A percentile compares a stretch with the other conserved stretches of the same genome.
Conservation (phyloP, 2,329 filamentous ascomycete species). For the Botrytis squamosa region DNA sequence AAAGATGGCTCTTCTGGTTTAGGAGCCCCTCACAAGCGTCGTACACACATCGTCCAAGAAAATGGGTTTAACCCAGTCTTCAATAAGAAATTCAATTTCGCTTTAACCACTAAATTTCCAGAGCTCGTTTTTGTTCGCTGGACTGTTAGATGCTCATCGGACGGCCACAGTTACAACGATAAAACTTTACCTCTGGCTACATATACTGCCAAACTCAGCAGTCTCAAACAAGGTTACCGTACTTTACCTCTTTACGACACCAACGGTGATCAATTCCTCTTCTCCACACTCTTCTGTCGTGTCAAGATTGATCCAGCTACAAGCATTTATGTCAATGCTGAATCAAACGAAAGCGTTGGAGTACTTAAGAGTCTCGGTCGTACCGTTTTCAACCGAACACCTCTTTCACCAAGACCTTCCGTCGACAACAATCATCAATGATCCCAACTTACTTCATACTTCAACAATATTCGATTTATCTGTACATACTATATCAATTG, state of each 20-base stretch:
- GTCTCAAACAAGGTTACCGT: constrained; percentile 86
- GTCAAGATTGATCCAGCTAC: constrained; percentile 65
- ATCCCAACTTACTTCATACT: constrained; percentile 3
- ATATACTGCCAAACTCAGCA: constrained; percentile 89
- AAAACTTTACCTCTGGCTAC: constrained; percentile 69
- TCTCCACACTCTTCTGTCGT: constrained; percentile 90
- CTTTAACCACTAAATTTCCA: constrained; percentile 88
- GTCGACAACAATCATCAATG: constrained; percentile 26
- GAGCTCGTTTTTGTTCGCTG: constrained; percentile 92
- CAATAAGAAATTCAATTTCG: constrained; percentile 74
- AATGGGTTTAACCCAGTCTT: constrained; percentile 95
- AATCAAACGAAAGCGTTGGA: constrained; percentile 46
- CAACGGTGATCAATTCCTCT: constrained; percentile 88
- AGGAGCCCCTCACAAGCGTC: constrained; percentile 70
- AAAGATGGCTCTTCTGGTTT: constrained; percentile 65
- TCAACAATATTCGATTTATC: constrained; percentile 24
- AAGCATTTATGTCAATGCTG: constrained; percentile 55
- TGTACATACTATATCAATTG: constrained; percentile 27
- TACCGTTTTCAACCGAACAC: constrained; percentile 55
- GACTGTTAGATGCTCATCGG: constrained; percentile 83
- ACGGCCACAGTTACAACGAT: constrained; percentile 68
- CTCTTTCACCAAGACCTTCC: constrained; percentile 35
- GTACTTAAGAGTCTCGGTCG: constrained; percentile 57
- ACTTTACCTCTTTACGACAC: constrained; percentile 86
- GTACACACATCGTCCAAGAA: constrained; percentile 76